Percentiles rank a stretch among this genome's conserved stretches.
Conservation (phyloP, 192 early-diverging fungal genomes). For the Coemansia sp. region DNA sequence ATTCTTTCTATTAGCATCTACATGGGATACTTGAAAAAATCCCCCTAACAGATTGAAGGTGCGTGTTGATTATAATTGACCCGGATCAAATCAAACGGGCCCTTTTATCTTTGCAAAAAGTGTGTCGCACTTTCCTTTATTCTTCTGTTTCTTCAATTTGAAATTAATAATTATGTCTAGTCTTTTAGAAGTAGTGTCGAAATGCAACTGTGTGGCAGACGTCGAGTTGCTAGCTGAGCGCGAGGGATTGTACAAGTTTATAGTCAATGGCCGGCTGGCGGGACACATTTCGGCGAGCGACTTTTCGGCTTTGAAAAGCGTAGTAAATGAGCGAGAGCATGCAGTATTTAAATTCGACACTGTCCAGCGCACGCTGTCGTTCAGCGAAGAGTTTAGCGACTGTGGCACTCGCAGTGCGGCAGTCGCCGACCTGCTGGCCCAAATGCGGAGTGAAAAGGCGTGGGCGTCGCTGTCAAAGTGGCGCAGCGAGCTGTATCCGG, state of each 20-base stretch:
- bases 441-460: slow-evolving; percentile 2
- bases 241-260: neutral
- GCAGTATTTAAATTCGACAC: slow-evolving; percentile 17
- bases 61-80: too few species aligned
- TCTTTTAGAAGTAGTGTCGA: slow-evolving; percentile 12
- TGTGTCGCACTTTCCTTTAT: too few species aligned
- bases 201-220: slow-evolving; percentile 12
- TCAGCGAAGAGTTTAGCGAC: neutral
- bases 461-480: slow-evolving; percentile 61
- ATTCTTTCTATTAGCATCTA: too few species aligned
- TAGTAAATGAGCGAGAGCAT: neutral
- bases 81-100: too few species aligned
- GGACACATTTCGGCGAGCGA: slow-evolving; percentile 2
- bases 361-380: neutral
- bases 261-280: neutral
- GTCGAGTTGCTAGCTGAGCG: neutral
- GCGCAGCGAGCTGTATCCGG: slow-evolving; percentile 84
- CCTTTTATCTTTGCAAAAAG: too few species aligned
- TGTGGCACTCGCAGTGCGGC: slow-evolving; percentile 17
- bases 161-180: neutral
- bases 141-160: too few species aligned
- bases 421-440: slow-evolving; percentile 18
- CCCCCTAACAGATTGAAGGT: too few species aligned
- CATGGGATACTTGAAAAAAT: too few species aligned
- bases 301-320: neutral